A percentile compares a stretch with the other conserved stretches of the same genome.
phyloP scores from a whole-genome alignment of 129 eudicot genomes.

The Cynara cardunculus region DNA sequence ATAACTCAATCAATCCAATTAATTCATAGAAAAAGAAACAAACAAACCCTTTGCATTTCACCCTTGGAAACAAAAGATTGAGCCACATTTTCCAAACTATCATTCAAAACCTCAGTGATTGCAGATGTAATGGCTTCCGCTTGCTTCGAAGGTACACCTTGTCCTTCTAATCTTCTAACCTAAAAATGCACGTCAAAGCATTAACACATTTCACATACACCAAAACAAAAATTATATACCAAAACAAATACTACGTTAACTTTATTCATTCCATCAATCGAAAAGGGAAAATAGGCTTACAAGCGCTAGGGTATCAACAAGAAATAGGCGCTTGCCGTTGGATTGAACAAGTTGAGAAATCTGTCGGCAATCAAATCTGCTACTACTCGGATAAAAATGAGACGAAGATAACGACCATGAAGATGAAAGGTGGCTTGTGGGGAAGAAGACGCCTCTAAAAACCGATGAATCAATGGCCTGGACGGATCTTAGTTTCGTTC shows the following conservation, averaged over 20 bases:
- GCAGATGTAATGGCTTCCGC: conserved; percentile 84
- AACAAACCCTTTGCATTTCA: conserved; percentile 73
- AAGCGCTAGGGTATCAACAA: conserved; percentile 89
- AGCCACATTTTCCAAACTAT: conserved; percentile 78
- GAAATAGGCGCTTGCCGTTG: conserved; percentile 65
- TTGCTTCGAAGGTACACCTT: conserved; percentile 85
- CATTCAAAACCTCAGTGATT: conserved; percentile 73
- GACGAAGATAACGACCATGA: conserved; percentile 21
- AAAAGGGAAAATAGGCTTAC: conserved; percentile 35
- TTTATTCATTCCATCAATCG: neutral
- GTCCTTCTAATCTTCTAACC: conserved; percentile 90
- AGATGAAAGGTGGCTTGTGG: neutral
- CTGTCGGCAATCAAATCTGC: conserved; percentile 27
- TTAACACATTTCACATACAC: conserved; percentile 6
- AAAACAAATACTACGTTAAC: neutral
- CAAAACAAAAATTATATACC: neutral
- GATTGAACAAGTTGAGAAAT: conserved; percentile 61
- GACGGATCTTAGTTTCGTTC: conserved; percentile 30
- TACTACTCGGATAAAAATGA: neutral
- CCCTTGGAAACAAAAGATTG: conserved; percentile 70
- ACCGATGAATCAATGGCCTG: conserved; percentile 20
- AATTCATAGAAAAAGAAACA: neutral
- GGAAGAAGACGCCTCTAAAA: conserved; percentile 2
- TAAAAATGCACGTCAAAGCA: conserved; percentile 9
- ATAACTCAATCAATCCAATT: neutral